A percentile compares a stretch with the other conserved stretches of the same genome.
Conservation (phyloP, 2,329 filamentous ascomycete genomes). For the Madurella mycetomatis region DNA sequence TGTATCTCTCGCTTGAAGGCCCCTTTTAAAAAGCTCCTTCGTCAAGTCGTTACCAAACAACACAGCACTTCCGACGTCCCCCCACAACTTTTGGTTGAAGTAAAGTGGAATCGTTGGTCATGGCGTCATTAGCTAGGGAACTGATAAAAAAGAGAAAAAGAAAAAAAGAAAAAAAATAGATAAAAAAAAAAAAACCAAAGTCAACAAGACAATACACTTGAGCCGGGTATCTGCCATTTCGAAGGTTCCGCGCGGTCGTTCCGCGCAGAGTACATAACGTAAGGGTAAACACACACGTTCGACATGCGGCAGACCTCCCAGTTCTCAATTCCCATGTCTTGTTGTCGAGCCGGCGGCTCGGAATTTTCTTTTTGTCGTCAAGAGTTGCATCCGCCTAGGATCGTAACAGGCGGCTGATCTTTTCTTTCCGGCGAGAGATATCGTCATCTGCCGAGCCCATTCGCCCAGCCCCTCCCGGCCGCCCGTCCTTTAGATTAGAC, state of each 20-base stretch:
- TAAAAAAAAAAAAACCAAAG: background rate
- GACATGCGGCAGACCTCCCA: background rate
- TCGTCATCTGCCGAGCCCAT: conserved; percentile 10
- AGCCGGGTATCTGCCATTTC: background rate
- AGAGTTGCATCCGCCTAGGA: conserved; percentile 16
- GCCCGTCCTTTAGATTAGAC: conserved; percentile 13
- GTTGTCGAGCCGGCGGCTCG: background rate
- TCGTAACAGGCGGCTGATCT: conserved; percentile 18
- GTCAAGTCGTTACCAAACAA: conserved; percentile 19
- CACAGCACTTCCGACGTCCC: background rate
- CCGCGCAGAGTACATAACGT: background rate
- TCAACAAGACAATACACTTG: background rate
- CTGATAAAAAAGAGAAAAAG: conserved; percentile 14
- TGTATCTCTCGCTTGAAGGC: conserved; percentile 12
- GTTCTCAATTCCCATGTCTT: background rate
- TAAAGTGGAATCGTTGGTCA: conserved; percentile 19
- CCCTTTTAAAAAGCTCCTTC: conserved; percentile 14
- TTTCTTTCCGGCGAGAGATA: conserved; percentile 16
- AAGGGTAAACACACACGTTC: background rate
- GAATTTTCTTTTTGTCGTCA: conserved; percentile 8
- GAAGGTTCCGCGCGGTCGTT: background rate
- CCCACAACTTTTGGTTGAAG: conserved; percentile 5
- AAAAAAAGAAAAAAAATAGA: background rate
- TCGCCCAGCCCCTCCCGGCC: conserved; percentile 3
- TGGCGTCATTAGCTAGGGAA: conserved; percentile 19